Evolutionary conservation across 2,329 filamentous ascomycete species (phyloP).

Genomic region (Fusarium albosuccineum): DNA sequence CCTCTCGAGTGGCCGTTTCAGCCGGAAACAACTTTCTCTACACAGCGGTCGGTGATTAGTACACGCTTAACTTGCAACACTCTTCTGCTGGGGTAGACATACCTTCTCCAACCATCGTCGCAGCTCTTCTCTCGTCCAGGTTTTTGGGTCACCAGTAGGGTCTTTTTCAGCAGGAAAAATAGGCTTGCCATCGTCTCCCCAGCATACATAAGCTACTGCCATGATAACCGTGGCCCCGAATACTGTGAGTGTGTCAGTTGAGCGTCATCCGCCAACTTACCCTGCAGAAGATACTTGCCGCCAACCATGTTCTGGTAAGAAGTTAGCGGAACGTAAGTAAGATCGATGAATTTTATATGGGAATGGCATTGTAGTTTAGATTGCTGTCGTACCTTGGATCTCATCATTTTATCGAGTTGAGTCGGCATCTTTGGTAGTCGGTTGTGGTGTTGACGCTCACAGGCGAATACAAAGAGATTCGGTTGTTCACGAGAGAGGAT

Average conservation of each 20-base stretch:
- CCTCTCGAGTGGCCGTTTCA: conserved; percentile 57
- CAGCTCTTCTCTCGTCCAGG: conserved; percentile 86
- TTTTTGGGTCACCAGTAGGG: conserved; percentile 78
- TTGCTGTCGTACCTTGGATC: conserved; percentile 38
- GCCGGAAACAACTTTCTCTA: conserved; percentile 63
- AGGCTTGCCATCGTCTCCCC: conserved; percentile 73
- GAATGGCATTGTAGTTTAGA: rapidly evolving
- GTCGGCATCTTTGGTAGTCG: conserved; percentile 37
- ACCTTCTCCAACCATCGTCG: conserved; percentile 85
- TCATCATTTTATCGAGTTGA: conserved; percentile 41
- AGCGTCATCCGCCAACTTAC: conserved; percentile 21
- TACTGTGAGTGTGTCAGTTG: conserved; percentile 24
- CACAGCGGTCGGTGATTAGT: not conserved
- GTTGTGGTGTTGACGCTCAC: not conserved
- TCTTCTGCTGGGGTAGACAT: conserved; percentile 41
- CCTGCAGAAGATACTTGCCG: conserved; percentile 62
- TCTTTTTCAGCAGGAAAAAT: conserved; percentile 82
- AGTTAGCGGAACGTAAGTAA: conserved; percentile 8
- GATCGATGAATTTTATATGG: not conserved
- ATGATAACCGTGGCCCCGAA: conserved; percentile 36
- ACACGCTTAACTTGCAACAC: no score
- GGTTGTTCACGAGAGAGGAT: no score
- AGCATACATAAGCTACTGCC: conserved; percentile 82
- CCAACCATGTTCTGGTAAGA: conserved; percentile 73
- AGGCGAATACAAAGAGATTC: not conserved